Conservation (phyloP, 805 yeast genomes). For the Suhomyces canberraensis region DNA sequence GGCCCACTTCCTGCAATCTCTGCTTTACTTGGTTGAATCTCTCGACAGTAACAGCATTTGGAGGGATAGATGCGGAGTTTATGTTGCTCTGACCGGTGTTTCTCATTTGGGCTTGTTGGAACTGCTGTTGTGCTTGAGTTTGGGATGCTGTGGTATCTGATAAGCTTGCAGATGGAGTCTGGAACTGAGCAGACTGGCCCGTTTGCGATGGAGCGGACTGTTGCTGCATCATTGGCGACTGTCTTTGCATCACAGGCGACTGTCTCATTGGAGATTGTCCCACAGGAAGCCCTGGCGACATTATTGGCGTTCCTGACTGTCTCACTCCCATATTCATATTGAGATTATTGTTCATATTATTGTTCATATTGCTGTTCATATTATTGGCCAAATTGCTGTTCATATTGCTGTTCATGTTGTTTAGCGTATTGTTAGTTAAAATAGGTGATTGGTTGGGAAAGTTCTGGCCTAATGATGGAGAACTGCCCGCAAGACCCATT, state of each 20-base stretch:
- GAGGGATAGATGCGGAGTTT: constrained; percentile 11
- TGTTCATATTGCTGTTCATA: constrained; percentile 8
- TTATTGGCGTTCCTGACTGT: no score
- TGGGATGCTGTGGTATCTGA: constrained; percentile 5
- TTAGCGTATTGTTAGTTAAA: no score
- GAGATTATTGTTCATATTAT: constrained; percentile 7
- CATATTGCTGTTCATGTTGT: constrained; percentile 6
- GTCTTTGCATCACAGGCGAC: constrained; percentile 9
- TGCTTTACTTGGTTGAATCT: constrained; percentile 43
- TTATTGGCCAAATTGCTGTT: constrained; percentile 9
- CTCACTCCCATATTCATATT: constrained; percentile 6
- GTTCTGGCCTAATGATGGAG: no score
- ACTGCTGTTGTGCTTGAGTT: constrained; percentile 7
- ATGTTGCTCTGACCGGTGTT: constrained; percentile 1
- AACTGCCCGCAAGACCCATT: no score
- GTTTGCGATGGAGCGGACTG: background rate
- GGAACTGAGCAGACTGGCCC: no score
- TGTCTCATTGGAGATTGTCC: constrained; percentile 7
- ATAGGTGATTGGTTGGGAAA: no score
- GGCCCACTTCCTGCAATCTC: constrained; percentile 47
- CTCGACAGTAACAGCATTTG: constrained; percentile 32
- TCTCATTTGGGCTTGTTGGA: constrained; percentile 5
- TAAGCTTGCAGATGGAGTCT: no score
- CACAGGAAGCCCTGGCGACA: constrained; percentile 9
- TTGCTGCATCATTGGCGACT: constrained; percentile 8